Conservation (phyloP, 768 basidiomycete genomes). For the Omphalotus guepiniiformis region DNA sequence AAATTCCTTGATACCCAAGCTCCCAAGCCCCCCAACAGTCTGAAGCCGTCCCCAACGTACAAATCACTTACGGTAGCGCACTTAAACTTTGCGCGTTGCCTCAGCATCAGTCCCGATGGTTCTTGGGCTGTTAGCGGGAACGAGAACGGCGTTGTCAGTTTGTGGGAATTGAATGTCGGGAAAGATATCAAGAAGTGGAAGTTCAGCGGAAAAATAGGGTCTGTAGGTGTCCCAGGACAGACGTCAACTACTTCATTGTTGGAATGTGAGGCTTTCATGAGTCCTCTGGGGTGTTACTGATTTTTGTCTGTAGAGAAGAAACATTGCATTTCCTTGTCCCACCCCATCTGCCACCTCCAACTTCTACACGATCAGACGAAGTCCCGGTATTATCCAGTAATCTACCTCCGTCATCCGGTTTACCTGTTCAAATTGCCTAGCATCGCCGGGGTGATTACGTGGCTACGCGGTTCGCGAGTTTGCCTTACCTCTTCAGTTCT, state of each 20-base stretch:
- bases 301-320: conserved; percentile 56
- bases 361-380: conserved; percentile 57
- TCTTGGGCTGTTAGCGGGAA: conserved; percentile 91
- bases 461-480: conserved; percentile 87
- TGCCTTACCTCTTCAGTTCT: not conserved
- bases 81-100: conserved; percentile 62
- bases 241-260: conserved; percentile 75
- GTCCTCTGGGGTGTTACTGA: conserved; percentile 6
- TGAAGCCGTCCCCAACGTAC: conserved; percentile 93
- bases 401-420: conserved; percentile 66
- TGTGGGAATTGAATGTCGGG: conserved; percentile 93
- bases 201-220: conserved; percentile 73
- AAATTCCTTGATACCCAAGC: conserved; percentile 84
- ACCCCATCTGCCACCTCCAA: conserved; percentile 61
- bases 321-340: conserved; percentile 76
- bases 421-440: conserved; percentile 82
- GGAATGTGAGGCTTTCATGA: conserved; percentile 55
- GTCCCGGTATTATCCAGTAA: conserved; percentile 57
- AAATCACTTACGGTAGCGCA: conserved; percentile 70
- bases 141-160: conserved; percentile 76
- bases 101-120: conserved; percentile 83
- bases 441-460: conserved; percentile 95
- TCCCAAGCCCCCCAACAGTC: conserved; percentile 87
- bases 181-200: conserved; percentile 85
- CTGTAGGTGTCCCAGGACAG: conserved; percentile 87